Conservation (phyloP, 1,284 basidiomycete species). For the Cutaneotrichosporon cyanovorans region DNA sequence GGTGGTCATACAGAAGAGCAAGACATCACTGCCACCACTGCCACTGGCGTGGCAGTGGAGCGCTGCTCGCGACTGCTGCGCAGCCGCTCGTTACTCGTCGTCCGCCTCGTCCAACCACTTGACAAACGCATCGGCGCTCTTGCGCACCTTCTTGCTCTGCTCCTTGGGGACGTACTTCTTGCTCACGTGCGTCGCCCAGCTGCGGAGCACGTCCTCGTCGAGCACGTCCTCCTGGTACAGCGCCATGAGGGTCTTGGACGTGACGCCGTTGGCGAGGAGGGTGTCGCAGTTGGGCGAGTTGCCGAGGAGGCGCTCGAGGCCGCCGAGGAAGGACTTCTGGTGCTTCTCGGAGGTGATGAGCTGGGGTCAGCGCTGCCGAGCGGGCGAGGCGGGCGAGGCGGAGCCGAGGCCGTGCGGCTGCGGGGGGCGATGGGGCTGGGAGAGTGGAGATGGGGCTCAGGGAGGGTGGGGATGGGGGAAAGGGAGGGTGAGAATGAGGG, state of each 20-base stretch:
- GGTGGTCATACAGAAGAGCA: too few species aligned
- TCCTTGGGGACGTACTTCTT: slow-evolving; percentile 98
- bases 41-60: too few species aligned
- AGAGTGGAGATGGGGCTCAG: too few species aligned
- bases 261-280: slow-evolving; percentile 31
- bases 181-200: slow-evolving; percentile 96
- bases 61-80: too few species aligned
- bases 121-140: slow-evolving; percentile 91
- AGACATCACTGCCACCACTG: too few species aligned
- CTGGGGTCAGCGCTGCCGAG: slow-evolving; percentile 30
- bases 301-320: slow-evolving; percentile 75
- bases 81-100: too few species aligned
- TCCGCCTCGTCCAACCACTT: slow-evolving; percentile 45
- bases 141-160: slow-evolving; percentile 87
- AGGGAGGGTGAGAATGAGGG: background rate
- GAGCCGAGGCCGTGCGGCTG: too few species aligned
- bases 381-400: too few species aligned
- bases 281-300: slow-evolving; percentile 51
- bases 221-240: slow-evolving; percentile 90
- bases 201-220: slow-evolving; percentile 80
- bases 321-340: slow-evolving; percentile 87
- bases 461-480: background rate
- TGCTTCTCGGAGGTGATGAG: slow-evolving; percentile 70
- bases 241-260: slow-evolving; percentile 79
- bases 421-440: too few species aligned